phyloP scores from a whole-genome alignment of 2,329 filamentous ascomycete species.

The Alternaria atra region DNA sequence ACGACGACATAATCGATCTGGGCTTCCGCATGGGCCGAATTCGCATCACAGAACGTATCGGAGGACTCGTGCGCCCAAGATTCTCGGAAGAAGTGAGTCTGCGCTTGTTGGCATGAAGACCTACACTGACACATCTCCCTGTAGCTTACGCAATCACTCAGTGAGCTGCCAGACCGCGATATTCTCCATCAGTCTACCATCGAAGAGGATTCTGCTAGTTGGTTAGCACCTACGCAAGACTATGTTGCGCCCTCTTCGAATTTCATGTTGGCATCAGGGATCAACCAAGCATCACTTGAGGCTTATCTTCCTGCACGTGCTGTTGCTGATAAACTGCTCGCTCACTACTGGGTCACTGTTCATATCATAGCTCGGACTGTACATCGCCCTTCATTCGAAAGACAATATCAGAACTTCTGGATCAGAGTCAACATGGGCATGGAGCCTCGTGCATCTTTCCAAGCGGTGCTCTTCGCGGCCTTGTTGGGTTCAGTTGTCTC shows the following conservation, averaged over 20 bases:
- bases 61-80: slow-evolving; percentile 74
- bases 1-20: slow-evolving; percentile 76
- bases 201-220: slow-evolving; percentile 49
- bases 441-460: slow-evolving; percentile 70
- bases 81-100: slow-evolving; percentile 72
- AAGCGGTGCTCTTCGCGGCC: slow-evolving; percentile 74
- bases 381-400: slow-evolving; percentile 73
- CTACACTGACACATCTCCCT: slow-evolving; percentile 5
- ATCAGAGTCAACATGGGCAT: slow-evolving; percentile 65
- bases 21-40: slow-evolving; percentile 76
- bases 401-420: slow-evolving; percentile 73
- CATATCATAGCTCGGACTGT: slow-evolving; percentile 74
- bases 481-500: slow-evolving; percentile 75
- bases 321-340: slow-evolving; percentile 68
- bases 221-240: slow-evolving; percentile 69
- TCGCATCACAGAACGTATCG: slow-evolving; percentile 76
- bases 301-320: slow-evolving; percentile 68
- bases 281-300: slow-evolving; percentile 59
- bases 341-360: slow-evolving; percentile 73
- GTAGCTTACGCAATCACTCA: slow-evolving; percentile 45
- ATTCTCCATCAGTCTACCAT: slow-evolving; percentile 17
- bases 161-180: slow-evolving; percentile 35
- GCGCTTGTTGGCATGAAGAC: not conserved
- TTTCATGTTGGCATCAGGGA: slow-evolving; percentile 69
- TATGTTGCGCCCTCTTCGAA: slow-evolving; percentile 74